phyloP scores from a whole-genome alignment of 1,284 basidiomycete species.

The Pterula multifida region DNA sequence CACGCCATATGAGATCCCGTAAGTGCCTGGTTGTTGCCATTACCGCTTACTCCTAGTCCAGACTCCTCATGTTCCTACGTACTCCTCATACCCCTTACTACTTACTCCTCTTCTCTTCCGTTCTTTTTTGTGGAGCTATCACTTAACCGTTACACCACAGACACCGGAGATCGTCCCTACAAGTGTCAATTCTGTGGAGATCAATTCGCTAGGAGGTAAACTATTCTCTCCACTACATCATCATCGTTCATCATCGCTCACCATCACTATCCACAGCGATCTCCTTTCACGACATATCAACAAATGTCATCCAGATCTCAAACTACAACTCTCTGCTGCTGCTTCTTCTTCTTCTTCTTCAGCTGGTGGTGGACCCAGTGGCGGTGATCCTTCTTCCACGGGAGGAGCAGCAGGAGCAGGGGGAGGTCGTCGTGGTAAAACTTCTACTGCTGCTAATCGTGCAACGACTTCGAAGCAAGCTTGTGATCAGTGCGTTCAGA shows the following conservation, averaged over 20 bases:
- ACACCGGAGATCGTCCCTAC: slow-evolving; percentile 88
- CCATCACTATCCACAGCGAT: slow-evolving; percentile 31
- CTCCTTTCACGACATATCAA: slow-evolving; percentile 81
- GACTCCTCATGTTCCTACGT: too few relatives aligned
- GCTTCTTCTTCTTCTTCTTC: background rate
- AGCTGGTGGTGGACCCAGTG: slow-evolving; percentile 14
- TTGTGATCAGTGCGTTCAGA: slow-evolving; percentile 80
- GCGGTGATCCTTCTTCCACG: slow-evolving; percentile 10
- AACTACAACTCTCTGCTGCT: slow-evolving; percentile 26
- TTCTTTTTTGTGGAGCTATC: slow-evolving; percentile 7
- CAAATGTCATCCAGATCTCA: slow-evolving; percentile 77
- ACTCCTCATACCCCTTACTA: slow-evolving; percentile 8
- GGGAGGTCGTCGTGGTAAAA: slow-evolving; percentile 27
- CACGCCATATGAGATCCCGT: slow-evolving; percentile 83
- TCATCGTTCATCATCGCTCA: slow-evolving; percentile 6
- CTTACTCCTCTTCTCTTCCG: slow-evolving; percentile 6
- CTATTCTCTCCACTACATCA: slow-evolving; percentile 4
- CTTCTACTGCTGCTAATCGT: slow-evolving; percentile 46
- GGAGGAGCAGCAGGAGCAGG: too few relatives aligned
- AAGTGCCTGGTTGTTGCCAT: too few relatives aligned
- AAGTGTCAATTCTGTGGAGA: slow-evolving; percentile 83
- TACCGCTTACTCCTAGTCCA: too few relatives aligned
- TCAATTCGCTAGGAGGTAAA: slow-evolving; percentile 76
- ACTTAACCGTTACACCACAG: slow-evolving; percentile 21
- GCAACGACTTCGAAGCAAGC: slow-evolving; percentile 71